Percentiles rank a stretch among this genome's conserved stretches.
phyloP scores from a whole-genome alignment of 139 green algal species.

The Picochlorum sp. region DNA sequence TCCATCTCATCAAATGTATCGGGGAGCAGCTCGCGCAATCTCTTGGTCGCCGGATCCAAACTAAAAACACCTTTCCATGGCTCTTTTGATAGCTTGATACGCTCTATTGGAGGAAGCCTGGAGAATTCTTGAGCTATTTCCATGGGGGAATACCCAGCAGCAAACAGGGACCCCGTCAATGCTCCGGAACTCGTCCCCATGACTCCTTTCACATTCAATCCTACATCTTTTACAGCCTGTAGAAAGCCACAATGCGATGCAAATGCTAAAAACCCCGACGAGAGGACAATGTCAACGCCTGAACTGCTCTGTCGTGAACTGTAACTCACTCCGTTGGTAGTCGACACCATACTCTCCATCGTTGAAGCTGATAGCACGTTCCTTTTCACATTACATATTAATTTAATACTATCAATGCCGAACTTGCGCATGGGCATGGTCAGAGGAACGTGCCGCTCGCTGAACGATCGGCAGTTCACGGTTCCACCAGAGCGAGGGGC shows the following conservation, averaged over 20 bases:
- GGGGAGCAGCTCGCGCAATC: slow-evolving; percentile 62
- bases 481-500: too few species aligned
- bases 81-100: slow-evolving; percentile 39
- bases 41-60: slow-evolving; percentile 56
- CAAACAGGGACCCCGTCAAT: slow-evolving; percentile 65
- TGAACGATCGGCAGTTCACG: too few species aligned
- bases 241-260: slow-evolving; percentile 60
- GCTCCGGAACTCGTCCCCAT: slow-evolving; percentile 81
- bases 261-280: slow-evolving; percentile 80
- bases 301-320: too few species aligned
- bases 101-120: slow-evolving; percentile 49
- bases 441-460: too few species aligned
- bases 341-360: too few species aligned
- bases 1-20: slow-evolving; percentile 71
- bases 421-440: too few species aligned
- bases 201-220: slow-evolving; percentile 54
- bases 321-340: too few species aligned
- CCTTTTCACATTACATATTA: too few species aligned
- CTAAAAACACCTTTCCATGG: slow-evolving; percentile 70
- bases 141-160: slow-evolving; percentile 56
- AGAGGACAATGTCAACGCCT: slow-evolving; percentile 64
- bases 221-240: slow-evolving; percentile 61
- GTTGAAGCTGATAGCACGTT: too few species aligned
- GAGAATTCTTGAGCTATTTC: slow-evolving; percentile 60
- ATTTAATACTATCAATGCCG: too few species aligned